A percentile compares a stretch with the other conserved stretches of the same genome.
These are phyloP conservation scores for Fusarium avenaceum DNA, from an alignment of 2,329 filamentous ascomycete species.

Conservation along the genomic window DNA sequence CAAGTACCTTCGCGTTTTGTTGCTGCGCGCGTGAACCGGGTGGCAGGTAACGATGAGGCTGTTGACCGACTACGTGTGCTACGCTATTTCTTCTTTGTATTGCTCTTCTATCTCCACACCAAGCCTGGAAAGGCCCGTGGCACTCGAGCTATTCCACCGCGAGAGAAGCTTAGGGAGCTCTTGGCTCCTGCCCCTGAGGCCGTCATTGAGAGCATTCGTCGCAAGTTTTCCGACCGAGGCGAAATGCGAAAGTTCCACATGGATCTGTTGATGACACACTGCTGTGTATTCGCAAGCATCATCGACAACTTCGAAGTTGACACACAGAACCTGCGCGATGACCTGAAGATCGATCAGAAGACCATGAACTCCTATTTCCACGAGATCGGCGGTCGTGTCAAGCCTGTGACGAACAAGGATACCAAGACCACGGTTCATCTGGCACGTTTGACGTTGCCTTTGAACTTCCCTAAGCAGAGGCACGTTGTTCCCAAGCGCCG, in stretches of 20 bases:
- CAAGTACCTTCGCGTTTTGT: constrained; percentile 73
- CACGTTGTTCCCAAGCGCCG: constrained; percentile 51
- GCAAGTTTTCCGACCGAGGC: constrained; percentile 75
- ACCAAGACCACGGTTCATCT: constrained; percentile 69
- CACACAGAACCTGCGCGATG: constrained; percentile 76
- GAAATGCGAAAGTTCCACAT: constrained; percentile 78
- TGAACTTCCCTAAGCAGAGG: constrained; percentile 81
- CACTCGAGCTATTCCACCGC: constrained; percentile 67
- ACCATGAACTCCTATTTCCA: constrained; percentile 78
- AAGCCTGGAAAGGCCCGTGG: constrained; percentile 63
- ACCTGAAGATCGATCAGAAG: constrained; percentile 79
- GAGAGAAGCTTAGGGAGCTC: constrained; percentile 71
- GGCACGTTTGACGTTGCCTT: constrained; percentile 80
- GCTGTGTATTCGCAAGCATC: constrained; percentile 77
- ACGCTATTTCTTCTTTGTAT: constrained; percentile 70
- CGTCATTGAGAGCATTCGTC: constrained; percentile 75
- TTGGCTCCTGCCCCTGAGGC: constrained; percentile 70
- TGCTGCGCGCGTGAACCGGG: constrained; percentile 69
- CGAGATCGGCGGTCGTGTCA: constrained; percentile 80
- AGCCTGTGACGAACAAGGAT: constrained; percentile 71
- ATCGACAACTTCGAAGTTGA: constrained; percentile 82
- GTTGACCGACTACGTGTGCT: constrained; percentile 69
- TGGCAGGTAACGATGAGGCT: constrained; percentile 67
- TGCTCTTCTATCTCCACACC: constrained; percentile 65
- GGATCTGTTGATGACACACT: constrained; percentile 80